These are phyloP conservation scores for Nannochloropsis gaditana DNA, from an alignment of 108 stramenopile genomes.

Conservation along the genomic window DNA sequence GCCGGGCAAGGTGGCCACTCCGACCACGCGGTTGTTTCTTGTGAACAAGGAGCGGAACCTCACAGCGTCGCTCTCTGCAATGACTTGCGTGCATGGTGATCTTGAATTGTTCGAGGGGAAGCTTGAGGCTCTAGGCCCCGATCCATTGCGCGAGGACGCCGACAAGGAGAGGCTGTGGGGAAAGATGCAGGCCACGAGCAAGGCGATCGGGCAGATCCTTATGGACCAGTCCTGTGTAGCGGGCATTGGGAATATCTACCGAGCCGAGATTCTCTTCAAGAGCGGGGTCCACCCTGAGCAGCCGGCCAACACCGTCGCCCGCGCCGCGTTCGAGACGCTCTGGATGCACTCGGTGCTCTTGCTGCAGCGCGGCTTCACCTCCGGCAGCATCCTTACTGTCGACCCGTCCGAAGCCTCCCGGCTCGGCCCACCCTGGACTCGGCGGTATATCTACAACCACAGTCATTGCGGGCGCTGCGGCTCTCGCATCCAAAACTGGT, in stretches of 20 bases:
- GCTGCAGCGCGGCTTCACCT: slow-evolving; percentile 58
- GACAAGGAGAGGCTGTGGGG: slow-evolving; percentile 57
- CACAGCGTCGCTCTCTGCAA: slow-evolving; percentile 63
- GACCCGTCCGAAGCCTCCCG: slow-evolving; percentile 53
- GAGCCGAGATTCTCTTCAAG: slow-evolving; percentile 66
- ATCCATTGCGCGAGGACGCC: slow-evolving; percentile 65
- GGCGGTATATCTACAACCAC: slow-evolving; percentile 66
- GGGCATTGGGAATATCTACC: slow-evolving; percentile 69
- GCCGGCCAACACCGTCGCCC: slow-evolving; percentile 47
- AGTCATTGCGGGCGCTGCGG: slow-evolving; percentile 58
- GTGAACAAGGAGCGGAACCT: slow-evolving; percentile 36
- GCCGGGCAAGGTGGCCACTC: slow-evolving; percentile 51
- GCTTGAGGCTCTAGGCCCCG: slow-evolving; percentile 58
- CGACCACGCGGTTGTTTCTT: slow-evolving; percentile 61
- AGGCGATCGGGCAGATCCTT: slow-evolving; percentile 60
- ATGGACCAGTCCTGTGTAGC: slow-evolving; percentile 69
- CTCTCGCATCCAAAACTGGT: slow-evolving; percentile 55
- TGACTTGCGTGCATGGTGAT: slow-evolving; percentile 64
- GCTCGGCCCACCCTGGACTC: slow-evolving; percentile 41
- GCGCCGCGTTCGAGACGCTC: slow-evolving; percentile 55
- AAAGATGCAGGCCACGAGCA: slow-evolving; percentile 58
- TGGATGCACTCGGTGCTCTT: slow-evolving; percentile 60
- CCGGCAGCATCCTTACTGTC: slow-evolving; percentile 64
- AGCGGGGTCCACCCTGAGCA: slow-evolving; percentile 63
- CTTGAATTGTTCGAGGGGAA: slow-evolving; percentile 56